Evolutionary conservation across 192 early-diverging fungal genomes (phyloP), one percentile per base, ranked within the genome.

Genomic region (Gaertneriomyces semiglobifer): DNA sequence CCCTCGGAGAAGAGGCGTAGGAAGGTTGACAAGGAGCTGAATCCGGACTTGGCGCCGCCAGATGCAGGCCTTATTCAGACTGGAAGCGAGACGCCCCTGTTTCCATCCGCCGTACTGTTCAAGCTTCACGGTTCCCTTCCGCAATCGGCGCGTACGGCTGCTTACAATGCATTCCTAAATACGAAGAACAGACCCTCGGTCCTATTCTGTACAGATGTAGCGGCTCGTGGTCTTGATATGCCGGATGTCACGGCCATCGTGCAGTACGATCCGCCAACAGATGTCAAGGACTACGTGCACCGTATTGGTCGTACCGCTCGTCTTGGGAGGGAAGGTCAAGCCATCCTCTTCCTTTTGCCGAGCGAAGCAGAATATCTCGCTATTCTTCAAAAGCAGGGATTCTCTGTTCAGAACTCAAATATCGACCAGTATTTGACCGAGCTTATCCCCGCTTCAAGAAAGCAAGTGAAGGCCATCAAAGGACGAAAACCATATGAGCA

Each of bases 231-330:
- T 41, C 81, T 99, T 48, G 97, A 99, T 86, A 74, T 99, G 52
- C 93, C 95, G 20, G 89, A 97, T 72, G 92, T 98, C 19, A 82
- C 85, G 25, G 83, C 82, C 51, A 93, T 99, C 71, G 81, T 99
- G 47, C 97, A 99, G 76, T 97, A 93, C 65, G 97, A 99, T 72
- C 90, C 94, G 44, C 97, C 97, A 8, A 79, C 88, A n/a, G 94
- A 95, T 72, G 78, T 93, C 9, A 86, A 88, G 40, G 94, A 96
- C 54, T 99, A 99, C 74, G 90, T 98, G 43, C 97, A 99, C 80
- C 89, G 97, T 62, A 89, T 94, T 14, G 97, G 97, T 39, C 88
- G 97, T 42, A 99, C 97, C 16, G 97, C 97, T 19, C 90, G 97
- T 65, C 73, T 97, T 7, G 97, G 97, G 45, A 83, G 90, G 47